Conservation (phyloP, 345 rosid species). For the Hypericum androsaemum region DNA sequence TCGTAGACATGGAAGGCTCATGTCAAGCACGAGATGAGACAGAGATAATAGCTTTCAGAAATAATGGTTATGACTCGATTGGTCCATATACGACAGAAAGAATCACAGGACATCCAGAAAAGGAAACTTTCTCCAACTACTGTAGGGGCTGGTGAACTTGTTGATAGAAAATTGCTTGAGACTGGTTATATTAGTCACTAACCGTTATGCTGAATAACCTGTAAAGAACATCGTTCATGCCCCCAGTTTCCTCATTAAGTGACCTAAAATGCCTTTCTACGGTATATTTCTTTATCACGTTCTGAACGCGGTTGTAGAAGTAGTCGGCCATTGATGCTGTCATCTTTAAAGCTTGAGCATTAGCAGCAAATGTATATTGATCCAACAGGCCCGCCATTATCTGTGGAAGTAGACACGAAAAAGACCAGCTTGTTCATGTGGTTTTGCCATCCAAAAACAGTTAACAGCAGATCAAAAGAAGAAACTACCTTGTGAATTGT, state of each 20-base stretch:
- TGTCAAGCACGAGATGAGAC: slow-evolving; percentile 9
- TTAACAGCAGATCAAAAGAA: neutral
- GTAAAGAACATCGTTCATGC: slow-evolving; percentile 95
- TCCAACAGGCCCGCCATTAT: slow-evolving; percentile 86
- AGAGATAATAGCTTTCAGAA: neutral
- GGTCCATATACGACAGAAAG: too few relatives aligned
- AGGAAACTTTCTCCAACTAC: too few relatives aligned
- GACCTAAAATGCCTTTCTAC: slow-evolving; percentile 69
- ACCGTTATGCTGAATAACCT: slow-evolving; percentile 60
- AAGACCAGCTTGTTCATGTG: neutral
- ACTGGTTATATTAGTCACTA: slow-evolving; percentile 5
- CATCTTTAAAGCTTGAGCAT: slow-evolving; percentile 65
- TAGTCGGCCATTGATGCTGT: slow-evolving; percentile 75
- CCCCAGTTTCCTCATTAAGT: slow-evolving; percentile 91
- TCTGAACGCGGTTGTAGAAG: slow-evolving; percentile 71
- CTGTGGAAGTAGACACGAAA: slow-evolving; percentile 28
- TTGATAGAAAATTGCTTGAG: too few relatives aligned
- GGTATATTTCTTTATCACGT: slow-evolving; percentile 46
- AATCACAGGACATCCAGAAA: too few relatives aligned
- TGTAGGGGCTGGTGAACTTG: too few relatives aligned
- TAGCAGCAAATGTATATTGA: slow-evolving; percentile 63
- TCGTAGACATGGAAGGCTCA: slow-evolving; percentile 6
- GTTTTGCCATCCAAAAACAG: too few relatives aligned
- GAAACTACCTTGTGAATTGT: slow-evolving; percentile 77
- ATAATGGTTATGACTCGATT: neutral